Conservation (phyloP, 352 stramenopile species). For the Peronospora belbahrii region DNA sequence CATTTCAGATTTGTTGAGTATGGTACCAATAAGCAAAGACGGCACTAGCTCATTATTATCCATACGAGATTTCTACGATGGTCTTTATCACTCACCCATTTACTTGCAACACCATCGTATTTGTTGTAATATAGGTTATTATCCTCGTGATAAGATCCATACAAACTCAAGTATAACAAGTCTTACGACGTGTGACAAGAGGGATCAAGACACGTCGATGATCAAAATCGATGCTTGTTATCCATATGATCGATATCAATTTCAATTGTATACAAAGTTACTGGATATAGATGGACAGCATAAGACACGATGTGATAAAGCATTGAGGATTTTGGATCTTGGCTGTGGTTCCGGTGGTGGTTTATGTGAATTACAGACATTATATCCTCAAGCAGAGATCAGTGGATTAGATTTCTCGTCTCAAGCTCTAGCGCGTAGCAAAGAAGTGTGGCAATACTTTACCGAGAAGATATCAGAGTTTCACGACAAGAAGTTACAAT, state of each 20-base stretch:
- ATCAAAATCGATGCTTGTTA: conserved; percentile 29
- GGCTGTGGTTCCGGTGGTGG: conserved; percentile 59
- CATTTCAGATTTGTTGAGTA: too few relatives aligned
- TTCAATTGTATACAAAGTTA: conserved; percentile 57
- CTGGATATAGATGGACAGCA: conserved; percentile 31
- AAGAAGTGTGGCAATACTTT: conserved; percentile 57
- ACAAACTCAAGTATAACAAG: conserved; percentile 17
- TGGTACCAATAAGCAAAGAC: too few relatives aligned
- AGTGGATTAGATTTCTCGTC: conserved; percentile 52
- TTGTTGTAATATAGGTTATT: conserved; percentile 65
- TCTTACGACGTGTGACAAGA: conserved; percentile 8
- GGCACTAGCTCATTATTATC: too few relatives aligned
- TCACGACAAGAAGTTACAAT: conserved; percentile 32
- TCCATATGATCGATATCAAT: conserved; percentile 33
- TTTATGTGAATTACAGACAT: conserved; percentile 47
- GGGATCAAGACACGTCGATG: conserved; percentile 3
- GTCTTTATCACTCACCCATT: conserved; percentile 62
- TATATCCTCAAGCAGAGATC: conserved; percentile 46
- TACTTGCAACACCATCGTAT: conserved; percentile 57
- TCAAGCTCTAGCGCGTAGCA: conserved; percentile 55
- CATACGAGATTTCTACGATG: conserved; percentile 69
- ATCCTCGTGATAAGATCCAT: conserved; percentile 17
- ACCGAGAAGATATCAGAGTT: conserved; percentile 28
- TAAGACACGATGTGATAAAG: conserved; percentile 16
- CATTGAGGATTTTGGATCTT: conserved; percentile 48